Conservation (phyloP, 2,329 filamentous ascomycete species). For the Fusarium sp. region DNA sequence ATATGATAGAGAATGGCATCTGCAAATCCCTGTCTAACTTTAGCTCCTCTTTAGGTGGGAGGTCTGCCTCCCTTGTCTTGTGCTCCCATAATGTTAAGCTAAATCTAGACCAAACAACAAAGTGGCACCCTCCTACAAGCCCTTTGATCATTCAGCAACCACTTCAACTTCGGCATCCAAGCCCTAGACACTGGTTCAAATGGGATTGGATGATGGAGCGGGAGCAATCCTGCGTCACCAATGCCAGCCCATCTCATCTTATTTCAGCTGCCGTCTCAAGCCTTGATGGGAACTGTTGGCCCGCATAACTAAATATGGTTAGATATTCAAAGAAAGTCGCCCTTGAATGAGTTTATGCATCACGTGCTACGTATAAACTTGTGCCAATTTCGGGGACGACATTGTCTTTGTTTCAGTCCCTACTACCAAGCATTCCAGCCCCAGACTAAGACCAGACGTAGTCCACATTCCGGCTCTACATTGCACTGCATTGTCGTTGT, state of each 20-base stretch:
- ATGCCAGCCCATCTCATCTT: constrained; percentile 23
- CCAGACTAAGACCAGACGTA: constrained; percentile 26
- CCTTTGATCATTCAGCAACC: constrained; percentile 31
- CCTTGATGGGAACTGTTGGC: constrained; percentile 14
- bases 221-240: constrained; percentile 16
- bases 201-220: constrained; percentile 5
- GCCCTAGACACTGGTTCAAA: neutral
- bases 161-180: constrained; percentile 9
- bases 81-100: constrained; percentile 20
- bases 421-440: constrained; percentile 49
- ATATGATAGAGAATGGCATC: constrained; percentile 26
- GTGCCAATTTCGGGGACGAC: constrained; percentile 43
- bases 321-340: neutral
- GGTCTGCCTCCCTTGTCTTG: constrained; percentile 32
- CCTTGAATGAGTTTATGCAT: constrained; percentile 25
- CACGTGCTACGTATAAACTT: constrained; percentile 41
- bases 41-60: constrained; percentile 9
- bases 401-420: constrained; percentile 54
- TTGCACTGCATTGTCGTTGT: constrained; percentile 53
- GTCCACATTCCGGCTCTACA: constrained; percentile 43
- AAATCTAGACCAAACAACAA: constrained; percentile 35
- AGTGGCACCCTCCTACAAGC: constrained; percentile 28
- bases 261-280: constrained; percentile 27
- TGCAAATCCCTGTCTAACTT: constrained; percentile 21
- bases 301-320: constrained; percentile 10